Evolutionary conservation across 73 alveolate species (phyloP).

Genomic region (Diophrys sp.): DNA sequence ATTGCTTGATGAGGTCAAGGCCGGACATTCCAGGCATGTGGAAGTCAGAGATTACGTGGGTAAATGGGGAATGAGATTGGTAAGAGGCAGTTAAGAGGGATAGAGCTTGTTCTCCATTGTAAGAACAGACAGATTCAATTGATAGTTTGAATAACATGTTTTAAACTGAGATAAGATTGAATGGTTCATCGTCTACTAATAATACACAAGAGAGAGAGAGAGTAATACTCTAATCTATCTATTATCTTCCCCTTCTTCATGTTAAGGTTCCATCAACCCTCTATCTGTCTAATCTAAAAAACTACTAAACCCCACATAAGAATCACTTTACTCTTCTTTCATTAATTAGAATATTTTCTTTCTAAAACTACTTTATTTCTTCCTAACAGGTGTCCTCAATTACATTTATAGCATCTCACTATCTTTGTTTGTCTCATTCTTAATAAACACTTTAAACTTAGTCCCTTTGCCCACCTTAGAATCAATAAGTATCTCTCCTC

Average conservation of each 20-base stretch:
- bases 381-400: too few relatives aligned
- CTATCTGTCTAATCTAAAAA: not conserved
- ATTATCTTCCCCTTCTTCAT: not conserved
- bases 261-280: not conserved
- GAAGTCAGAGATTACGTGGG: not conserved
- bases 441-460: not conserved
- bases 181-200: not conserved
- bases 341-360: not conserved
- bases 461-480: not conserved
- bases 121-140: not conserved
- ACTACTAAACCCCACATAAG: not conserved
- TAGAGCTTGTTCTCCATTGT: not conserved
- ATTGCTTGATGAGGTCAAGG: not conserved
- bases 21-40: constrained; percentile 1
- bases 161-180: not conserved
- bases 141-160: not conserved
- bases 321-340: not conserved
- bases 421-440: not conserved
- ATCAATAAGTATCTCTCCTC: not conserved
- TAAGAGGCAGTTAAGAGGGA: not conserved
- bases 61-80: not conserved
- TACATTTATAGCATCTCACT: not conserved
- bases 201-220: too few relatives aligned
- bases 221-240: not conserved
- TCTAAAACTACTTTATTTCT: too few relatives aligned